Evolutionary conservation across 2,329 filamentous ascomycete genomes (phyloP).

Genomic region (Colletotrichum paranaense): DNA sequence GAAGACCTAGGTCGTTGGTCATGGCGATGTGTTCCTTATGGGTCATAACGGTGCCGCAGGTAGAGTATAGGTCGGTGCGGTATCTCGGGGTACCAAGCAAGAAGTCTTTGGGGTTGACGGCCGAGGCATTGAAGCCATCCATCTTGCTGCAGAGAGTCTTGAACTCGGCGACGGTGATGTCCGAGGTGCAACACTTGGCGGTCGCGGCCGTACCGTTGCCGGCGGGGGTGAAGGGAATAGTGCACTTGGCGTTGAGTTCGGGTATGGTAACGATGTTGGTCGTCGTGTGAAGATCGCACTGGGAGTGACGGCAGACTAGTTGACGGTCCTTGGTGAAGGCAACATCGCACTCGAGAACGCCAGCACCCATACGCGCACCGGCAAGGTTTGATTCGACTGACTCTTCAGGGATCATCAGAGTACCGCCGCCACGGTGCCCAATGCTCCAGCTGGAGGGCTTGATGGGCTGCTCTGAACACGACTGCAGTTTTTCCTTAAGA

Average conservation of each 20-base stretch:
- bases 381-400: conserved; percentile 69
- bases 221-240: conserved; percentile 68
- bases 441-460: conserved; percentile 67
- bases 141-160: conserved; percentile 77
- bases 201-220: conserved; percentile 61
- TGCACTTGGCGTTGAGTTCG: conserved; percentile 73
- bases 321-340: conserved; percentile 73
- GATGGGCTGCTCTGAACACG: conserved; percentile 65
- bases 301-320: conserved; percentile 76
- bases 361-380: conserved; percentile 75
- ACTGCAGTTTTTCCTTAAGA: conserved; percentile 69
- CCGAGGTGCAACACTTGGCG: conserved; percentile 77
- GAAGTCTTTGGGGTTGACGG: conserved; percentile 67
- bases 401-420: conserved; percentile 74
- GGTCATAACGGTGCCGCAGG: conserved; percentile 71
- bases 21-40: conserved; percentile 72
- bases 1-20: conserved; percentile 66
- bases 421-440: conserved; percentile 69
- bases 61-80: conserved; percentile 74
- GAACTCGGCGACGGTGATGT: conserved; percentile 76
- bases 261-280: conserved; percentile 74
- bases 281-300: conserved; percentile 76
- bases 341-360: conserved; percentile 75
- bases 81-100: conserved; percentile 69
- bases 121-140: conserved; percentile 71